Percentiles rank a stretch among this genome's conserved stretches.
phyloP scores from a whole-genome alignment of 139 green algal genomes.

The Pleodorina starrii region DNA sequence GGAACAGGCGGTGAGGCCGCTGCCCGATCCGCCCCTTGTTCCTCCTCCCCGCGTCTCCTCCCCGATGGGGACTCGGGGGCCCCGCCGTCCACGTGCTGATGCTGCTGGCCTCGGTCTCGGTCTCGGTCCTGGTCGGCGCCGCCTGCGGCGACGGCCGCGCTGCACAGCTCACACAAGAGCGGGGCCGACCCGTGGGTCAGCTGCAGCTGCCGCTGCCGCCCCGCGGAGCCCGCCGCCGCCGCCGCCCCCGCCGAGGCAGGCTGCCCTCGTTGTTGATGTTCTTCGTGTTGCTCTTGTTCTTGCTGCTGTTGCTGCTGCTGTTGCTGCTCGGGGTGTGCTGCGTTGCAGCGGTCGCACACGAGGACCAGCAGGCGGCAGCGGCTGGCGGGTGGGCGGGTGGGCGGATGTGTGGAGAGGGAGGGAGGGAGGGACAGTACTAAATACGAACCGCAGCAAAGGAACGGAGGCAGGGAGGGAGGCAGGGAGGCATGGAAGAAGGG shows the following conservation, averaged over 20 bases:
- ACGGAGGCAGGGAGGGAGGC: too few relatives aligned
- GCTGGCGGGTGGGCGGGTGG: neutral
- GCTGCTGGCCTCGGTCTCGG: too few relatives aligned
- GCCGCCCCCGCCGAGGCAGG: neutral
- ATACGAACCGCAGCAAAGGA: too few relatives aligned
- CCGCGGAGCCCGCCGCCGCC: too few relatives aligned
- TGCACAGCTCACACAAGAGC: neutral
- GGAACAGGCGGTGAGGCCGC: too few relatives aligned
- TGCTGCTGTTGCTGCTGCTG: neutral
- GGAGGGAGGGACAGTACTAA: constrained; percentile 21
- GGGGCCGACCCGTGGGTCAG: neutral
- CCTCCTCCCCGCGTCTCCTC: too few relatives aligned
- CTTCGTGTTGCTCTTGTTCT: too few relatives aligned
- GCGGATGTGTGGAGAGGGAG: neutral
- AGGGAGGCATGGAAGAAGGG: too few relatives aligned
- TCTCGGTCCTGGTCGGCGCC: too few relatives aligned
- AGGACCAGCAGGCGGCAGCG: constrained; percentile 62
- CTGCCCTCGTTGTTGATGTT: neutral
- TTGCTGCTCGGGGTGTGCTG: neutral
- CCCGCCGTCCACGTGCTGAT: too few relatives aligned
- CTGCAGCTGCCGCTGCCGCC: neutral
- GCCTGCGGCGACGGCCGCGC: neutral
- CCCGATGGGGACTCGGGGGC: too few relatives aligned
- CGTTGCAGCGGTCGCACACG: constrained; percentile 52
- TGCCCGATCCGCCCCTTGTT: too few relatives aligned